Percentiles rank a stretch among this genome's conserved stretches.
phyloP scores from a whole-genome alignment of 1,139 yeast species.

The Yamadazyma kanchanaburiensis region DNA sequence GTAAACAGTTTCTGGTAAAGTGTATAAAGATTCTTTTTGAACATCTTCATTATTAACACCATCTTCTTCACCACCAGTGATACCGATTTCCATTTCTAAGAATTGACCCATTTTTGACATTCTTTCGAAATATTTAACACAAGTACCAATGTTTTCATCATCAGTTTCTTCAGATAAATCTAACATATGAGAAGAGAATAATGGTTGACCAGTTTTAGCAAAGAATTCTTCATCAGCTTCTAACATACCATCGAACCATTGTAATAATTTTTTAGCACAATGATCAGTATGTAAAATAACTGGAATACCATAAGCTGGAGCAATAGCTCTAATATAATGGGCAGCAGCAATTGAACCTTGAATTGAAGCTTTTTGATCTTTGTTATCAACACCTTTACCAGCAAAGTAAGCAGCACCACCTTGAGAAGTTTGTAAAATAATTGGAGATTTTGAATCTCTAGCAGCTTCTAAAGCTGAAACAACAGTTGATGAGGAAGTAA shows the following conservation, averaged over 20 bases:
- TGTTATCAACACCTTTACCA: conserved; percentile 97
- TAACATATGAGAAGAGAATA: conserved; percentile 98
- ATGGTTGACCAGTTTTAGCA: conserved; percentile 84
- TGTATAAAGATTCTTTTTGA: conserved; percentile 83
- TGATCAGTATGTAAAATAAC: conserved; percentile 97
- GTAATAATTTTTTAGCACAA: conserved; percentile 97
- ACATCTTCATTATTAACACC: conserved; percentile 99
- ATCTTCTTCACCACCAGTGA: conserved; percentile 99
- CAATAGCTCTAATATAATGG: conserved; percentile 93
- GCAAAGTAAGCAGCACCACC: conserved; percentile 99
- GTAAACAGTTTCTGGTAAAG: conserved; percentile 93
- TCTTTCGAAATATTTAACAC: conserved; percentile 93
- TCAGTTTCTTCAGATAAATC: conserved; percentile 97
- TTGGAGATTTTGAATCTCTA: conserved; percentile 92
- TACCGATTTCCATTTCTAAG: conserved; percentile 99
- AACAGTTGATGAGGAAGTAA: conserved; percentile 95
- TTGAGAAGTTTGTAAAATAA: conserved; percentile 93
- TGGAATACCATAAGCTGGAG: conserved; percentile 96
- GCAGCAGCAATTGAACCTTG: conserved; percentile 98
- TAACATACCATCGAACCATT: conserved; percentile 98
- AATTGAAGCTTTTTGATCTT: conserved; percentile 90
- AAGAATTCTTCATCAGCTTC: conserved; percentile 93
- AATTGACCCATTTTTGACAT: conserved; percentile 94
- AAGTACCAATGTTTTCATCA: conserved; percentile 90
- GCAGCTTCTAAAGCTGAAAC: conserved; percentile 98